Base-by-base conservation (phyloP, 1,139 yeast genomes). In the Lodderomyces orthopsilosis region DNA sequence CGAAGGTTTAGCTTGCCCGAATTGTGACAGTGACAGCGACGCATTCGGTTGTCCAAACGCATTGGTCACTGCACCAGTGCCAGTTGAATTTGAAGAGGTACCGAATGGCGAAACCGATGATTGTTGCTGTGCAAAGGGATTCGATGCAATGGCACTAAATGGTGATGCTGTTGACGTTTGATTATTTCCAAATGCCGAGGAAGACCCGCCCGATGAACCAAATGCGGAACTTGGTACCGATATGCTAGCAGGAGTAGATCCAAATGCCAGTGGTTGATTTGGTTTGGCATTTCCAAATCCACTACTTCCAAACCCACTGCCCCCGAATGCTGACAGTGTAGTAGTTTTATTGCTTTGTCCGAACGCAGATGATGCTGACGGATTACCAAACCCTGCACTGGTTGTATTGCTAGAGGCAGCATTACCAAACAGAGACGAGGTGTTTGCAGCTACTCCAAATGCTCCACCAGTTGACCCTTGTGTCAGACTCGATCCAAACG, bases 1-100 rank as follows among this genome's bases (percentile, higher is more conserved):
- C 12, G 15, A 14, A 7, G 47, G 37, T 21, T 34, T 19, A 12
- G 15, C 21, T 10, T 34, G 37, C 6, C 37, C 37, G 19, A 33
- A 33, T 6, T 22, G 35, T 15, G 35, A 17, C 32, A 21, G 30
- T 10, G 32, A n/a, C 32, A 13, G 32, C 10, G 17, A 4, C 9
- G 17, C n/a, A 13, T 34, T 34, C 13, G 9, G 37, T 12, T 19
- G 35, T 4, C 55, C 58, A 43, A 56, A 55, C 2, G 52, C 43
- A 18, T 48, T 44, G 6, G 48, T 35, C 15, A 42, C 42, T 32
- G 45, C 21, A 4, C 38, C 8, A 5, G 18, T 36, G 15, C 47
- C 13, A 33, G 41, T 30, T 17, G 10, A 8, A 8, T 19, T 7
- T 15, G 34, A 12, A 6, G 27, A 9, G 5, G 34, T 40, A 4